These are phyloP conservation scores for Amaranthus palmeri DNA, from an alignment of 148 eudicot genomes.

Conservation along the genomic window DNA sequence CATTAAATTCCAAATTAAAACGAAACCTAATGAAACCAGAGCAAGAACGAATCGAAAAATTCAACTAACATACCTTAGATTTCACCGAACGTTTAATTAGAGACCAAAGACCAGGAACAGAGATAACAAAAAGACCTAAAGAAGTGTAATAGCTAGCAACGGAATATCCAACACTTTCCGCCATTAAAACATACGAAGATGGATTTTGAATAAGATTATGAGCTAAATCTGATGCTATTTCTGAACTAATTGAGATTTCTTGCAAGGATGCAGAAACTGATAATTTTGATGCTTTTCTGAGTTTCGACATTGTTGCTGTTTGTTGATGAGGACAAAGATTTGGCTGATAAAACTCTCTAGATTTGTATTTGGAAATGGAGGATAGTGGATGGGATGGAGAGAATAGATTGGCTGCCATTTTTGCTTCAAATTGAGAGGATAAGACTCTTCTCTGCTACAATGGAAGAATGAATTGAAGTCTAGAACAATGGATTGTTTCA, in stretches of 20 bases:
- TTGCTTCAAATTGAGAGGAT: neutral
- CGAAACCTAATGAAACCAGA: neutral
- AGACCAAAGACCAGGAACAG: conserved; percentile 98
- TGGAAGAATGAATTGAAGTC: too few species aligned
- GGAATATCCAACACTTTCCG: conserved; percentile 60
- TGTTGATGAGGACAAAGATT: neutral
- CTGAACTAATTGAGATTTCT: neutral
- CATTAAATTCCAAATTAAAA: neutral
- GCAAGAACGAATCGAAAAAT: neutral
- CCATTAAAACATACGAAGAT: conserved; percentile 32
- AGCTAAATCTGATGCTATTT: conserved; percentile 18
- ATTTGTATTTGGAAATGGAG: conserved; percentile 15
- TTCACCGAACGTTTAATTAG: conserved; percentile 98
- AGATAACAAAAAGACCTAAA: conserved; percentile 87
- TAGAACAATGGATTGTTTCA: too few species aligned
- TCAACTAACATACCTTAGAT: conserved; percentile 61
- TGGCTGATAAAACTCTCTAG: conserved; percentile 19
- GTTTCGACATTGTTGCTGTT: neutral
- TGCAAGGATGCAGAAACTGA: conserved; percentile 17
- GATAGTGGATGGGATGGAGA: conserved; percentile 27
- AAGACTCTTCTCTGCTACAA: conserved; percentile 5
- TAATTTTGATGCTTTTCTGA: neutral
- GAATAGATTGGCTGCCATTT: conserved; percentile 25
- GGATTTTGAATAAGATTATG: conserved; percentile 19
- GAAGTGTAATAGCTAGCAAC: conserved; percentile 94